Evolutionary conservation across 2,329 filamentous ascomycete species (phyloP), one percentile per base, ranked within the genome.

Genomic region (Huntiella omanensis): DNA sequence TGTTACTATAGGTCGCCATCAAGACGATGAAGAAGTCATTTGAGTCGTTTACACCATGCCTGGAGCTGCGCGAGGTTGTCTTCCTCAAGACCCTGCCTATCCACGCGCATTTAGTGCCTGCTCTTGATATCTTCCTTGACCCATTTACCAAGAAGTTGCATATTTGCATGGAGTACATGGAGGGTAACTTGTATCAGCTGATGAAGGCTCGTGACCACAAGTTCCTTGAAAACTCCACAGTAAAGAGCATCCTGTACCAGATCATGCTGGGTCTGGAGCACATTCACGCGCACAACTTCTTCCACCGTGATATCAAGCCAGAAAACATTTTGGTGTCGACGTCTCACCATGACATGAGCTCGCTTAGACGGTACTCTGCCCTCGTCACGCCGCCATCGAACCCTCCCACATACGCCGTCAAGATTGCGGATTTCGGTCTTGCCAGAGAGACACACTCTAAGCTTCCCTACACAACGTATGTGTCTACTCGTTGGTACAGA

Each of bases 1-100:
- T 36, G 17, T 13, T 48, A 48, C 46, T 48, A 37, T 47, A 96
- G 91, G 83, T 98, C 56, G 91, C 91, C 38, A 95, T 98, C 66
- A 98, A 98, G 66, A 96, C 91, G 4, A 98, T 98, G 91, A 98
- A 98, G 72, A 98, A 98, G 74, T 87, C 82, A 0, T 98, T 96
- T 56, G 87, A 96, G 55, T 93, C 84, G 1, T 86, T 95, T 58
- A 67, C 75, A 12, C 82, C 86, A 45, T 98, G 91, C 61, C 66
- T 95, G 52, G 91, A 98, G 62, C 74, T 98, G 46, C 80, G 91
- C 51, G 91, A 98, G 62, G 91, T 98, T 53, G 91, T 98, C 59
- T 98, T 98, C 64, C 69, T 98, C 40, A 80, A 85, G 57, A 88
- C 86, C 8, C 69, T 98, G 12, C 91, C 91, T 2, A 69, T 74